Evolutionary conservation across 192 early-diverging fungal species (phyloP), one percentile per base, ranked within the genome.

Genomic region (Endogone sp.): DNA sequence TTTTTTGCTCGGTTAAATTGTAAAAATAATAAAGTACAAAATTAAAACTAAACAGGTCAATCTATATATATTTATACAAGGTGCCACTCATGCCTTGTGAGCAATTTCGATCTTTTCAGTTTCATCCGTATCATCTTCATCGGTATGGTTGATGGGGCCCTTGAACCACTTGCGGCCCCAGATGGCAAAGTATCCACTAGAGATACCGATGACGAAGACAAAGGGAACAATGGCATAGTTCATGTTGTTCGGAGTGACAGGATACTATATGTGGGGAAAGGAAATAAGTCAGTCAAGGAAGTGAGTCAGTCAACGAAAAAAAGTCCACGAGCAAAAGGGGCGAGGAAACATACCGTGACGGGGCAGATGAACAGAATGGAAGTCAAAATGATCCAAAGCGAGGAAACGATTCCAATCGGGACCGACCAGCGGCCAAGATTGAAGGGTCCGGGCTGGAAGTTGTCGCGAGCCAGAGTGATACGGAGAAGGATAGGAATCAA

Each of bases 121-220:
- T 11, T 49, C 59, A 60, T 60, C 59, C 6, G 27, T 16, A 28
- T 28, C 59, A 21, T 78, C n/a, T 2, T 68, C 72, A 59, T 71
- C 65, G 22, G 74, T 56, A 2, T 67, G 25, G 21, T 72, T 69
- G 20, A 78, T 69, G 37, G 76, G 76, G 28, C 76, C 76, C 16
- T 55, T 82, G 64, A 85, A 85, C 83, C 83, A 85, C 56, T 85
- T 77, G 11, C 83, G 70, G 3, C 81, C 83, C 81, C 81, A 85
- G 61, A 85, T 72, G 4, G 71, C 76, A 60, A 73, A 85, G 62
- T 85, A 85, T 2, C 71, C 26, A 22, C 71, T 70, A 31, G 78
- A 82, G 9, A 71, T 31, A 10, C 81, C 74, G 71, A 85, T 82
- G 32, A 85, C 74, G 25, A 70, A 37, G 54, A 16, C 65, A 56